phyloP scores from a whole-genome alignment of 2,329 filamentous ascomycete species.

The Verticillium tricorpus region DNA sequence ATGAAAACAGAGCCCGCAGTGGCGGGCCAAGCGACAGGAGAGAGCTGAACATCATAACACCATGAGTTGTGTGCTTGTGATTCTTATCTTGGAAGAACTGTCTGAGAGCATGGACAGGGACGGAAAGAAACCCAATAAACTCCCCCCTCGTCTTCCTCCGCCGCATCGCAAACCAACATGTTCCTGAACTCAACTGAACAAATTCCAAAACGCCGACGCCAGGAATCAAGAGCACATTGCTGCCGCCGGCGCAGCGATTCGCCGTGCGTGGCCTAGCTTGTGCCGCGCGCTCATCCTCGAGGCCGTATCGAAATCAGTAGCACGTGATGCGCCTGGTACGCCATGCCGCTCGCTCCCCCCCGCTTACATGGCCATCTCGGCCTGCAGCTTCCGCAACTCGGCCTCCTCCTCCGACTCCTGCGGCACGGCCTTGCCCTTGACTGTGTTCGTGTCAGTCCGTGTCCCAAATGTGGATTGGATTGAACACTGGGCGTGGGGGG shows the following conservation, averaged over 20 bases:
- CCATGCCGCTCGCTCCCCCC: neutral
- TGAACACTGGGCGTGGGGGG: neutral
- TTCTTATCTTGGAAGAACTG: neutral
- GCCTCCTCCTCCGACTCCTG: constrained; percentile 93
- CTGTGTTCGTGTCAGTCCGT: constrained; percentile 21
- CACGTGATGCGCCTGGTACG: neutral
- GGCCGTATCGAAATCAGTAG: neutral
- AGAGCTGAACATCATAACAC: neutral
- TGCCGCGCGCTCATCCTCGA: neutral
- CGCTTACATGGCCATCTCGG: constrained; percentile 88
- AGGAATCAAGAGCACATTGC: neutral
- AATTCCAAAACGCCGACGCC: constrained; percentile 14
- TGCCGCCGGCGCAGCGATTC: neutral
- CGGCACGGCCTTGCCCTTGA: constrained; percentile 44
- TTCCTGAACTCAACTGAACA: neutral
- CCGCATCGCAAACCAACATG: neutral
- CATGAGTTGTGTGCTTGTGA: neutral
- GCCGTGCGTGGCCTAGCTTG: neutral
- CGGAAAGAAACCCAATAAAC: neutral
- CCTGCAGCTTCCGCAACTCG: constrained; percentile 87
- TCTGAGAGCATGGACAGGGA: neutral
- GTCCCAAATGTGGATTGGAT: neutral
- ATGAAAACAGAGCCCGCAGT: neutral
- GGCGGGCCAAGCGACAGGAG: too few species aligned
- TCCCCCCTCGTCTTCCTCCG: neutral